These are phyloP conservation scores for Termitomyces sp. DNA, from an alignment of 768 basidiomycete species.

Conservation along the genomic window DNA sequence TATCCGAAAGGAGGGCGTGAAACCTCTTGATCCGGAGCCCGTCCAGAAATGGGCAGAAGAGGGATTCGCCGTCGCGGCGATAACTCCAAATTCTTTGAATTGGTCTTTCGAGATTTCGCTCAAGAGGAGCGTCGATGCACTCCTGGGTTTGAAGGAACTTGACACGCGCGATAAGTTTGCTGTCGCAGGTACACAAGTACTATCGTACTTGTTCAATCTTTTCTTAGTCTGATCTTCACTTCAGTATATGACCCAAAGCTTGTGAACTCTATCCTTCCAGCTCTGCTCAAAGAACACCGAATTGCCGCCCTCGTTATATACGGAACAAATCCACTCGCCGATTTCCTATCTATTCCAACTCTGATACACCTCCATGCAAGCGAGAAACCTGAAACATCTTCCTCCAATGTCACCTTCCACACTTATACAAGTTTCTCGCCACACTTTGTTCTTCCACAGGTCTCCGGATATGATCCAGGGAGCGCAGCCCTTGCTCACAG, in stretches of 20 bases:
- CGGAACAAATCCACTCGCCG: conserved; percentile 22
- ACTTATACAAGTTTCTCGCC: conserved; percentile 25
- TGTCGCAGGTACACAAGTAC: conserved; percentile 31
- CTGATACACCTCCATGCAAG: conserved; percentile 32
- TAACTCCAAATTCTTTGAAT: conserved; percentile 20
- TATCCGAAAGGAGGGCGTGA: conserved; percentile 16
- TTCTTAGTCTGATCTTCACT: conserved; percentile 4
- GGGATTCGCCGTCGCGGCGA: conserved; percentile 44
- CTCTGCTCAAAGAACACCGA: conserved; percentile 25
- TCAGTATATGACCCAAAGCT: conserved; percentile 33
- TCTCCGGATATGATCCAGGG: conserved; percentile 35
- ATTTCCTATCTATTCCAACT: conserved; percentile 26
- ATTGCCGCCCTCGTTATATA: conserved; percentile 36
- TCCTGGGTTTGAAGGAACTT: conserved; percentile 32
- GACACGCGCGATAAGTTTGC: conserved; percentile 42
- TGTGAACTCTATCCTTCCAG: conserved; percentile 24
- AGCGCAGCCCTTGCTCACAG: conserved; percentile 43
- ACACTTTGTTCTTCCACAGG: conserved; percentile 41
- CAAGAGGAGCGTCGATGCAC: conserved; percentile 28
- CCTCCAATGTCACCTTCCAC: conserved; percentile 22
- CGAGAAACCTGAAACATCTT: conserved; percentile 17
- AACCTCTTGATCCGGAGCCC: conserved; percentile 45
- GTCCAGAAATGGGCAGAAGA: conserved; percentile 53
- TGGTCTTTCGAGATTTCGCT: conserved; percentile 25
- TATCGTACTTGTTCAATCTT: background rate